Base-by-base conservation (phyloP, 192 early-diverging fungal species). In the Linnemannia schmuckeri region DNA sequence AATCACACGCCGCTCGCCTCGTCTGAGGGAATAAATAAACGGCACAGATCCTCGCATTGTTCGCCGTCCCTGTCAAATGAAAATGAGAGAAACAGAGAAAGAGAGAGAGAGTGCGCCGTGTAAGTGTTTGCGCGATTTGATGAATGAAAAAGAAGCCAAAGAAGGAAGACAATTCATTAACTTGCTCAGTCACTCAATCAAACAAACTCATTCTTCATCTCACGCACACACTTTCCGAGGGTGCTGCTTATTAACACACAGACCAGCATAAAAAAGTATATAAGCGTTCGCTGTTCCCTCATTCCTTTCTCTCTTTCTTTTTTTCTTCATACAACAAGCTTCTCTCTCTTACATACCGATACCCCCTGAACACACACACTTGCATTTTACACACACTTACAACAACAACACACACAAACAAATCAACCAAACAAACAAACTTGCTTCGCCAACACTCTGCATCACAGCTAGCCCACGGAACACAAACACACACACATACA, bases 271-370 rank as follows among this genome's bases (percentile, higher is more conserved):
- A 5, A n/a, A 27, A 8, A 72, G 0, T 72, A 72, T 72, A 72
- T n/a, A 41, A 44, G 6, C 12, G 38, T 70, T 22, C 33, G 18
- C 40, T 38, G n/a, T 69, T 74, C 38, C 75, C 44, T 63, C 40
- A 9, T 72, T 81, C 30, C 37, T 76, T 17, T 30, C 18, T 57
- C n/a, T 55, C 47, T 35, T 68, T 70, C 46, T 63, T 81, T 42
- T 44, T 40, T 30, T 44, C 41, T 27, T 30, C 70, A 42, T 27
- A 37, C 27, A 33, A 73, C 38, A 30, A 46, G 24, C 13, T 35
- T 8, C 46, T 27, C 52, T 37, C 42, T 55, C 70, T 18, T 30
- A 30, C 30, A 30, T 6, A 66, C 13, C 33, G 0, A 33, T 30
- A 33, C 61, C 12, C 61, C 30, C 12, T 66, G 61, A 33, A 66